Percentiles rank a stretch among this genome's conserved stretches.
Conservation (phyloP, 345 rosid genomes). For the Kandelia obovata region DNA sequence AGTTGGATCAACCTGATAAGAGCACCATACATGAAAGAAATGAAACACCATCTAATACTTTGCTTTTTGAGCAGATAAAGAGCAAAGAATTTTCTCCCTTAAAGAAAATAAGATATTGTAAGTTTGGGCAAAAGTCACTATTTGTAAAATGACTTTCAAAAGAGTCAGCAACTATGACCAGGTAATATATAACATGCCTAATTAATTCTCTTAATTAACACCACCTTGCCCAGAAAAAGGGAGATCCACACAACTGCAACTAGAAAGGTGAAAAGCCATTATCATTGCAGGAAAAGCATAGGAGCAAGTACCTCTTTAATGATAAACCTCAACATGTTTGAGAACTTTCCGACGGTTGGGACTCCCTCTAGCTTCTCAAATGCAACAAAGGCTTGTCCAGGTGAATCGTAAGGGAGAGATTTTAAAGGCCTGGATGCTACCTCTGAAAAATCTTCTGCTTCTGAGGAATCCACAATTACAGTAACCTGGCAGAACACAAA, state of each 20-base stretch:
- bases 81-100: background rate
- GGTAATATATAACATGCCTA: background rate
- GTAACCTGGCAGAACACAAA: conserved; percentile 51
- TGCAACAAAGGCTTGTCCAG: conserved; percentile 86
- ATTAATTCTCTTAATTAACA: background rate
- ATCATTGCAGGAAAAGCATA: conserved; percentile 1
- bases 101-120: background rate
- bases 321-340: conserved; percentile 76
- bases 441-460: conserved; percentile 80
- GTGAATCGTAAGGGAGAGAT: conserved; percentile 89
- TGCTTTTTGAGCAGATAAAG: background rate
- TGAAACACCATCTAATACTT: background rate
- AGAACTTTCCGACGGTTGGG: conserved; percentile 82
- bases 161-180: background rate
- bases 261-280: background rate
- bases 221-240: background rate
- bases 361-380: conserved; percentile 84
- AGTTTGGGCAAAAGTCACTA: background rate
- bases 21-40: conserved; percentile 5
- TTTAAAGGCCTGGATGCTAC: conserved; percentile 59
- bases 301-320: conserved; percentile 71
- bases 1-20: conserved; percentile 72
- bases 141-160: background rate
- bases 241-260: background rate
- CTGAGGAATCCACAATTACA: conserved; percentile 87